These are phyloP conservation scores for Eucalyptus tenuipes DNA, from an alignment of 345 rosid genomes.

Conservation along the genomic window DNA sequence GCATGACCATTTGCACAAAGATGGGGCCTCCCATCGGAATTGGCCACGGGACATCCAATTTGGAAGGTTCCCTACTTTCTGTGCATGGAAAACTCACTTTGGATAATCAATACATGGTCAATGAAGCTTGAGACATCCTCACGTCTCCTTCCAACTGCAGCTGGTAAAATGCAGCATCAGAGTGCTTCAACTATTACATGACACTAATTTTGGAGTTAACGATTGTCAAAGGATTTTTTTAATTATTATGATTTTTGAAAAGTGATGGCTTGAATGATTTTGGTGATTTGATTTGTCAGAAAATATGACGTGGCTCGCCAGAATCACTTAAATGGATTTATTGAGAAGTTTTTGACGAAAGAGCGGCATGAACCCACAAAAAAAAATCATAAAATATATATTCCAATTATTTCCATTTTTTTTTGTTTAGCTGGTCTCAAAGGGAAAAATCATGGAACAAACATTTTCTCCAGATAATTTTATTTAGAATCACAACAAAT, in stretches of 20 bases:
- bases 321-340: not conserved
- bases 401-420: not conserved
- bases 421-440: not conserved
- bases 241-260: not conserved
- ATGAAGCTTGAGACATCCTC: not conserved
- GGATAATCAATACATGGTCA: not conserved
- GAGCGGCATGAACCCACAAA: not conserved
- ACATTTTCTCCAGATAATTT: not conserved
- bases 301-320: accelerated
- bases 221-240: not conserved
- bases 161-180: not conserved
- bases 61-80: not conserved
- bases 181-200: not conserved
- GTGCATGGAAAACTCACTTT: not conserved
- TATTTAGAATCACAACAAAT: no score
- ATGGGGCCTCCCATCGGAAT: not conserved
- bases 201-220: not conserved
- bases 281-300: accelerated
- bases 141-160: not conserved
- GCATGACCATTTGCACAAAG: not conserved
- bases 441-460: not conserved
- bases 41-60: not conserved
- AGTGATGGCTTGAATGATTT: not conserved
- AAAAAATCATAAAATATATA: not conserved
- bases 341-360: not conserved